A percentile compares a stretch with the other conserved stretches of the same genome.
phyloP scores from a whole-genome alignment of 495 filamentous ascomycete species.

The Tuber calosporum region DNA sequence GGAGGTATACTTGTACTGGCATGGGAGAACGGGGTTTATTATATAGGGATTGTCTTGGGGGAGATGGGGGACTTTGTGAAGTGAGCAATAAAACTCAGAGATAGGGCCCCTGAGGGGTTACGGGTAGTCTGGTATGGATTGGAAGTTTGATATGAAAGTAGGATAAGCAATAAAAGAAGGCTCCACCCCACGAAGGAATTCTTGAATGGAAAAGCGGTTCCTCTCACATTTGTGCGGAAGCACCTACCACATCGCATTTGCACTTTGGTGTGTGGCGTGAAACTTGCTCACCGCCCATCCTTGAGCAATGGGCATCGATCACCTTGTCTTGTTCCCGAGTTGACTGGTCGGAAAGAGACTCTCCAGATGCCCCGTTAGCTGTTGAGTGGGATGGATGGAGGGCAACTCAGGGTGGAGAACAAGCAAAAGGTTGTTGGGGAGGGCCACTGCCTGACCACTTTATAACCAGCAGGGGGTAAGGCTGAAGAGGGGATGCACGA shows the following conservation, averaged over 20 bases:
- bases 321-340: background rate
- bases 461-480: background rate
- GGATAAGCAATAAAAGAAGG: background rate
- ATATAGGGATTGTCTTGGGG: background rate
- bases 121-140: background rate
- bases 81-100: background rate
- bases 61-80: background rate
- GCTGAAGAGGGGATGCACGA: background rate
- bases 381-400: background rate
- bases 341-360: background rate
- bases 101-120: background rate
- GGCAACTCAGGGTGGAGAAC: background rate
- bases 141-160: background rate
- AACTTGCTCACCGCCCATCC: conserved; percentile 25
- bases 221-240: background rate
- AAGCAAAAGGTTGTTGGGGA: background rate
- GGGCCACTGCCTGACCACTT: background rate
- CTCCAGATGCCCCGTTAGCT: background rate
- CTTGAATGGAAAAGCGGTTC: background rate
- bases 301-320: background rate
- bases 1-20: background rate
- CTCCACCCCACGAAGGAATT: background rate
- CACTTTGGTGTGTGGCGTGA: conserved; percentile 33
- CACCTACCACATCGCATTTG: conserved; percentile 28
- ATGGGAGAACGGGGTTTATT: background rate